Conservation (phyloP, 2,329 filamentous ascomycete species). For the Neobulgaria alba region DNA sequence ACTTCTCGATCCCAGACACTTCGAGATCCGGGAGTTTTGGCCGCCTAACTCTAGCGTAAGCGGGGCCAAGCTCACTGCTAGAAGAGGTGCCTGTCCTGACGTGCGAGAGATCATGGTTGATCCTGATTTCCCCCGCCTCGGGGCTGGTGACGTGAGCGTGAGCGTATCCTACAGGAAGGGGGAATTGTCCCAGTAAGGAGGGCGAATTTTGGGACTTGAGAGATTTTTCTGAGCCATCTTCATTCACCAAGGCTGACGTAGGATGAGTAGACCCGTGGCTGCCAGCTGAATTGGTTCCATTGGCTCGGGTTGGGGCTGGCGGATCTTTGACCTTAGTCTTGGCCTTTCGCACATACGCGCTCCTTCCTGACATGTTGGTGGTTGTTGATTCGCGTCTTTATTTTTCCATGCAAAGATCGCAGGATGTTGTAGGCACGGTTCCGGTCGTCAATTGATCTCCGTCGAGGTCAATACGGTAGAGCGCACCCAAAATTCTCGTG, state of each 20-base stretch:
- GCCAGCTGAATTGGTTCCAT: neutral
- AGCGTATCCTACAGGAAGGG: neutral
- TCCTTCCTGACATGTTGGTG: constrained; percentile 45
- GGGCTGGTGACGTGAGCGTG: constrained; percentile 1
- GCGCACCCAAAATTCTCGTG: too few relatives aligned
- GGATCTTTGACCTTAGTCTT: constrained; percentile 37
- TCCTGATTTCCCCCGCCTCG: neutral
- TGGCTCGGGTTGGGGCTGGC: neutral
- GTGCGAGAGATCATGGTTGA: constrained; percentile 3
- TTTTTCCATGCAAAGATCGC: neutral
- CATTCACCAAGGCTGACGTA: neutral
- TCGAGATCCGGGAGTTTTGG: constrained; percentile 28
- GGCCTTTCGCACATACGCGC: constrained; percentile 51
- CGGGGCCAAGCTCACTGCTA: constrained; percentile 2
- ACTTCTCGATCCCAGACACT: constrained; percentile 46
- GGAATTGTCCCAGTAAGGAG: neutral
- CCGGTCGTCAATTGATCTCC: neutral
- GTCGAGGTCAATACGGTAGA: neutral
- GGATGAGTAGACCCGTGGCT: constrained; percentile 4
- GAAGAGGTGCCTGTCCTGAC: constrained; percentile 3
- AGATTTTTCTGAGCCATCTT: neutral
- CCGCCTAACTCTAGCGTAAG: constrained; percentile 15
- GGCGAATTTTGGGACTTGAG: too few relatives aligned
- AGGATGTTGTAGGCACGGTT: too few relatives aligned
- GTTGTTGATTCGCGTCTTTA: neutral